Evolutionary conservation across 805 yeast species (phyloP), one percentile per base, ranked within the genome.

Genomic region (Starmerella vitae): DNA sequence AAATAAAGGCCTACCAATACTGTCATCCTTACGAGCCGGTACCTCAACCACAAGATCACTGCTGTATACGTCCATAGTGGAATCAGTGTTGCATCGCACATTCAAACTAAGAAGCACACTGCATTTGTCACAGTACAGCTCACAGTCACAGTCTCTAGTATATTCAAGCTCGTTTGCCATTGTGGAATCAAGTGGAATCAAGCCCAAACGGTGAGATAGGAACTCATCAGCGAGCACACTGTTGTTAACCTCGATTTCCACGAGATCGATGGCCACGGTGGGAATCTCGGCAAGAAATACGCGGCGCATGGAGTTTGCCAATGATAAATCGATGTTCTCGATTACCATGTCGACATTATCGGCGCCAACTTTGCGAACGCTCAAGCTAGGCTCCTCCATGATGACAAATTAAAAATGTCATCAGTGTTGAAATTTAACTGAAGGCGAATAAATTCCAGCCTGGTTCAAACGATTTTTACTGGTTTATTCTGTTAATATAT

Each of bases 221-320:
- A 91, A 91, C 61, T 91, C 99, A 60, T 91, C 99, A 2, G 98
- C 97, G 44, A 91, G 65, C 17, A 91, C 98, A 10, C 94, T 77
- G 1, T 97, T 84, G 63, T 91, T 91, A 35, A 72, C 75, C 55
- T 84, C 93, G 47, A 91, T 80, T 57, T 91, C 97, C 34, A 91
- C 98, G 46, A 88, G 72, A 56, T 91, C 99, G 42, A 91, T 85
- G 38, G 98, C 96, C n/a, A 91, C 64, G 0, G 98, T 91, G 25
- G 98, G 98, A 41, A 91, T 91, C 61, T 91, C 99, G 2, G 95
- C 86, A 45, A 91, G 67, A 83, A 91, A 86, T 30, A 80, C 75
- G 58, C 99, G 70, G 51, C 99, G 72, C 28, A 91, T 51, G 13
- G 97, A 81, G 67, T 91, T 91, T 15, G 97, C 97, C 54, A 88